These are phyloP conservation scores for Parascedosporium putredinis DNA, from an alignment of 2,329 filamentous ascomycete species.

Conservation along the genomic window DNA sequence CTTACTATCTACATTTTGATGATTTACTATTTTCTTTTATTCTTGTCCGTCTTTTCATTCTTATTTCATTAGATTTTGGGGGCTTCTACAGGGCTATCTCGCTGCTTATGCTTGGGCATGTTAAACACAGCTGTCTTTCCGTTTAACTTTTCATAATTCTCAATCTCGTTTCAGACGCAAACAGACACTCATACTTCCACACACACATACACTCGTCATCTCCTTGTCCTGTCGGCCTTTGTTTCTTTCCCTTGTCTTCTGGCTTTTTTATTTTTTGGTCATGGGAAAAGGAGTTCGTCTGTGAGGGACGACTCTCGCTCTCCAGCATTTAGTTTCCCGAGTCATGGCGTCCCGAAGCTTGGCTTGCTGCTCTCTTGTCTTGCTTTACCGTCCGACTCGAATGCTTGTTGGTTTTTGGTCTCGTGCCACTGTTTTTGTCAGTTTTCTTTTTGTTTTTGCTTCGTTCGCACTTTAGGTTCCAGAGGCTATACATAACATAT, in stretches of 20 bases:
- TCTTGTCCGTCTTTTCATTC: background rate
- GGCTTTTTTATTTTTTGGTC: conserved; percentile 14
- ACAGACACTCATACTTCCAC: background rate
- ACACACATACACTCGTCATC: background rate
- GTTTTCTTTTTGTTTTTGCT: background rate
- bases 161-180: background rate
- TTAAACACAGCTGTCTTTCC: background rate
- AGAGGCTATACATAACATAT: background rate
- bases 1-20: background rate
- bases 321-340: background rate
- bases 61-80: background rate
- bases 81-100: background rate
- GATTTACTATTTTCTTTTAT: background rate
- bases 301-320: too few species aligned
- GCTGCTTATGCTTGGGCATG: too few species aligned
- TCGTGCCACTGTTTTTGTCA: background rate
- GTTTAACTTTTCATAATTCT: background rate
- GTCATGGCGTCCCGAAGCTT: conserved; percentile 1
- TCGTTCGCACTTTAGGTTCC: too few species aligned
- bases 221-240: conserved; percentile 6
- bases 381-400: conserved; percentile 4
- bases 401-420: background rate
- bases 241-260: conserved; percentile 7
- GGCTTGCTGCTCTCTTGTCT: background rate
- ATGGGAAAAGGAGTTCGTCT: too few species aligned